Evolutionary conservation across 495 filamentous ascomycete species (phyloP).

Genomic region (Aspergillus campestris): DNA sequence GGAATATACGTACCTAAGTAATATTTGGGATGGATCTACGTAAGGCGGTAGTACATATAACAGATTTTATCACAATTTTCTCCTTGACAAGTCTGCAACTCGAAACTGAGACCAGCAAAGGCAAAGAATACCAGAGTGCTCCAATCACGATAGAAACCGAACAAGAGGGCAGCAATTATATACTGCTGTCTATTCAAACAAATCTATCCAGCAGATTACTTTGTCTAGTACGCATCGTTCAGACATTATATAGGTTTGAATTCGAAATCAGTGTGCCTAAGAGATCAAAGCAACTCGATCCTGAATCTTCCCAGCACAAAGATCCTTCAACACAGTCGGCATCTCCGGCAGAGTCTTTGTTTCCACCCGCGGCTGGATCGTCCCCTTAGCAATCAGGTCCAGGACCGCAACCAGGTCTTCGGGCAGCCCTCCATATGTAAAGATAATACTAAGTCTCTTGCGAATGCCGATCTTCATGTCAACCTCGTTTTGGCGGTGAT

Average conservation of each 20-base stretch:
- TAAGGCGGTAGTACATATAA: background rate
- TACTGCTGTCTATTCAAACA: no score
- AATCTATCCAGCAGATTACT: no score
- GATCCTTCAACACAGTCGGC: slow-evolving; percentile 10
- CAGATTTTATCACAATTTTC: background rate
- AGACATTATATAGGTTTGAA: no score
- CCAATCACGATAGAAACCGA: no score
- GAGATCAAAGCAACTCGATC: slow-evolving; percentile 11
- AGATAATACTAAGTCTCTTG: slow-evolving; percentile 16
- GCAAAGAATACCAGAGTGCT: no score
- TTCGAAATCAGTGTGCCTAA: no score
- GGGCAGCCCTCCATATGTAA: slow-evolving; percentile 18
- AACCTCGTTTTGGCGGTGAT: slow-evolving; percentile 11
- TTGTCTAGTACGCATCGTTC: no score
- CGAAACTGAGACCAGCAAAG: no score
- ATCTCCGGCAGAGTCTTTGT: slow-evolving; percentile 9
- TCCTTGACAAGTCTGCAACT: no score
- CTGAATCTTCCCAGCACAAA: slow-evolving; percentile 11
- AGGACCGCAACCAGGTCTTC: slow-evolving; percentile 15
- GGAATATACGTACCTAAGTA: no score
- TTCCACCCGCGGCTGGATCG: slow-evolving; percentile 12
- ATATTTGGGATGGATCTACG: no score
- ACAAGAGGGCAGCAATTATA: no score
- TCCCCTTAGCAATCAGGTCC: slow-evolving; percentile 10
- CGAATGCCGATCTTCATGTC: slow-evolving; percentile 20